Base-by-base conservation (phyloP, 129 eudicot genomes). In the Dittrichia graveolens region DNA sequence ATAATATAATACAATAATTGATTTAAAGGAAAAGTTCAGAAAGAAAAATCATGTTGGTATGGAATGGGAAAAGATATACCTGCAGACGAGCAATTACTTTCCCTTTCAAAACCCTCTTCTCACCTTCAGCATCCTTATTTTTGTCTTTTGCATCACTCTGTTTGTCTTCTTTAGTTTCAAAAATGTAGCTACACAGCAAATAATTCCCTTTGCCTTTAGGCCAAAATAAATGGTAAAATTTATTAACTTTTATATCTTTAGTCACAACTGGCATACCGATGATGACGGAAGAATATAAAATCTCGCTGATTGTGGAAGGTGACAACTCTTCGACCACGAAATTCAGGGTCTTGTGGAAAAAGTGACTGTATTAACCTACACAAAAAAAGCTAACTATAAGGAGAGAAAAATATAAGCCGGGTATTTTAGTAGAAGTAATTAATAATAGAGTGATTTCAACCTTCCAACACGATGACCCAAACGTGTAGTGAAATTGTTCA, bases 241-340 rank as follows among this genome's bases (percentile, higher is more conserved):
- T 37, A 4, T 37, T 16, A 52, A 45, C 5, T 12, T 60, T 35
- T 35, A 60, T 11, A 5, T 58, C 10, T 31, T 58, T 11, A 60
- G 35, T 34, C 15, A 47, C 9, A 24, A 66, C 72, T 11, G 1
- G 12, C 48, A 19, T 40, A 93, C 98, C 98, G 81, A 78, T 93
- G 98, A 86, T 93, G 98, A 46, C 98, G 95, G 81, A 93, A 90
- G 84, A 93, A 93, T 58, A 93, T 87, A 67, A 87, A 93, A 73
- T 93, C 98, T 74, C 98, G 83, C 74, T 93, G 98, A 79, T 93
- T 93, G 79, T 93, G 98, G 63, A 93, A 93, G 45, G 98, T 87
- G 59, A 93, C 98, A 54, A 93, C 98, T 79, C 96, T 72, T 56
- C 96, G 92, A 40, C 98, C 98, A 56, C 79, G 91, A 63, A 93